Percentiles rank a stretch among this genome's conserved stretches.
Conservation (phyloP, 768 basidiomycete genomes). For the Trametes coccinea region DNA sequence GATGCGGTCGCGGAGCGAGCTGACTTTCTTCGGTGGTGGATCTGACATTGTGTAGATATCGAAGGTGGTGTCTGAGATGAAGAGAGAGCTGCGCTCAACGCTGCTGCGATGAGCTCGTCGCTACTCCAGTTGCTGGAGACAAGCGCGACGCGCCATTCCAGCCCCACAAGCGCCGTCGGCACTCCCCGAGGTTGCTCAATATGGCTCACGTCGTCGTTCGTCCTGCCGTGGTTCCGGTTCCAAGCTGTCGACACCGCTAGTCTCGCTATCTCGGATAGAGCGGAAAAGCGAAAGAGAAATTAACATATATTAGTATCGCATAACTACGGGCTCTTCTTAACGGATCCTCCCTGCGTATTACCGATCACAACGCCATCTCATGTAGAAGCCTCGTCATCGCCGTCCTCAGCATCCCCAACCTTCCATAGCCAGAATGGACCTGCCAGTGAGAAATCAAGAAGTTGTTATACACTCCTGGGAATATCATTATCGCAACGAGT, state of each 20-base stretch:
- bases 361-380: too few relatives aligned
- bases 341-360: too few relatives aligned
- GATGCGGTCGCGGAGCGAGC: constrained; percentile 85
- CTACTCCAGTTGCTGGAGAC: background rate
- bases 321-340: too few relatives aligned
- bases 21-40: constrained; percentile 37
- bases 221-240: too few relatives aligned
- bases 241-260: too few relatives aligned
- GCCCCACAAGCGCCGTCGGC: constrained; percentile 1
- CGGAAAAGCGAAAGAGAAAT: too few relatives aligned
- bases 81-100: constrained; percentile 3
- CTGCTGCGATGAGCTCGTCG: constrained; percentile 9
- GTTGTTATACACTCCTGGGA: too few relatives aligned
- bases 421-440: constrained; percentile 36
- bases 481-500: too few relatives aligned
- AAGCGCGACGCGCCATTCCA: background rate
- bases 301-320: too few relatives aligned
- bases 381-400: background rate
- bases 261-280: too few relatives aligned
- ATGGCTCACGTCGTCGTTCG: background rate
- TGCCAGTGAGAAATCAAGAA: background rate
- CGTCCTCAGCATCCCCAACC: constrained; percentile 5
- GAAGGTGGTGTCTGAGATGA: constrained; percentile 3
- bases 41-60: constrained; percentile 24
- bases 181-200: background rate